These are phyloP conservation scores for Camellia lanceoleosa DNA, from an alignment of 148 eudicot species.

Conservation along the genomic window DNA sequence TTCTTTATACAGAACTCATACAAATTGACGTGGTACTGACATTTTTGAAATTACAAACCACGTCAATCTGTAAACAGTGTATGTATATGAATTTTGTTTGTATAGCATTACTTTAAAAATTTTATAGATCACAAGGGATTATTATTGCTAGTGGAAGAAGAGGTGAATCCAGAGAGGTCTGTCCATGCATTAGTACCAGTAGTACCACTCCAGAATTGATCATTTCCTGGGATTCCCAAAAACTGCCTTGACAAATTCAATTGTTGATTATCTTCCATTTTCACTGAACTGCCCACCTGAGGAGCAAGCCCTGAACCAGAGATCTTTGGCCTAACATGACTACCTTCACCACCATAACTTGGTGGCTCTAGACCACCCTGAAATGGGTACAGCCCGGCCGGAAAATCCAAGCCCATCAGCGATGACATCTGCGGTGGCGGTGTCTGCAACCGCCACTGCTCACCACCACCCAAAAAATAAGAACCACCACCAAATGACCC, in stretches of 20 bases:
- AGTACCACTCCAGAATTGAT: constrained; percentile 31
- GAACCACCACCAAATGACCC: constrained; percentile 11
- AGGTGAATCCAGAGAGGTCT: constrained; percentile 37
- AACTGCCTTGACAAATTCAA: constrained; percentile 34
- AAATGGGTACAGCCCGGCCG: constrained; percentile 9
- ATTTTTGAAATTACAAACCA: too few species aligned
- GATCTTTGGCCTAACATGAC: constrained; percentile 19
- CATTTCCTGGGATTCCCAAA: constrained; percentile 24
- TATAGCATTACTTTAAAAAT: too few species aligned
- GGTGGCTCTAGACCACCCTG: constrained; percentile 21
- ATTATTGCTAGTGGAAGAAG: constrained; percentile 31
- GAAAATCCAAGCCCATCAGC: constrained; percentile 20
- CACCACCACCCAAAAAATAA: constrained; percentile 12
- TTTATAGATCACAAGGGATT: neutral
- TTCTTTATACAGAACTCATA: too few species aligned
- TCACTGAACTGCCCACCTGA: constrained; percentile 27
- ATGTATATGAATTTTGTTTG: too few species aligned
- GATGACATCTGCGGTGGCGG: constrained; percentile 14
- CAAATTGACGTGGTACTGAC: too few species aligned
- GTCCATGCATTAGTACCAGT: constrained; percentile 33
- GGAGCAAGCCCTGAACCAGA: constrained; percentile 17
- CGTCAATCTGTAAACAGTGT: too few species aligned
- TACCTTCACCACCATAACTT: constrained; percentile 14
- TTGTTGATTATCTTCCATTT: constrained; percentile 33
- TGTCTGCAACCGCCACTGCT: constrained; percentile 34